Base-by-base conservation (phyloP, 2,329 filamentous ascomycete genomes). In the Onygenales sp. region DNA sequence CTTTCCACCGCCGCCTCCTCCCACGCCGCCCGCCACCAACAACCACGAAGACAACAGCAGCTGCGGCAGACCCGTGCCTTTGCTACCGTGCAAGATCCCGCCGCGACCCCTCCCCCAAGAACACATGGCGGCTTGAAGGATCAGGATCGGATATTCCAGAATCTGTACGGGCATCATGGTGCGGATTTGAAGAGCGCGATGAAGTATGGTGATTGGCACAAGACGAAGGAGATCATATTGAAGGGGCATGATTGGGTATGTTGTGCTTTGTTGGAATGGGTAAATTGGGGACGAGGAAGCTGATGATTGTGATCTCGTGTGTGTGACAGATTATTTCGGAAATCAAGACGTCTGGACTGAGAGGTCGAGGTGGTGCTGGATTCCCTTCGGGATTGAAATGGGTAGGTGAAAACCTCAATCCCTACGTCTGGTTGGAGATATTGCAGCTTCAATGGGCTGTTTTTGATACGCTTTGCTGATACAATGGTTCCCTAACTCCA, bases 301-400 rank as follows among this genome's bases (percentile, higher is more conserved):
- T 54, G 35, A 57, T 57, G 33, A 35, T 49, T 46, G 51, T 27
- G 21, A 27, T 27, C 21, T 27, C 21, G 21, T 27, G 21, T 27
- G 21, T 27, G 21, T 27, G 21, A 14, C 43, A 84, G 88, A 94
- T 98, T 72, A 97, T 98, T 67, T 86, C 86, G 62, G 93, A 98
- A 75, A 83, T 98, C 75, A 98, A 98, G 81, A 84, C 91, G 32
- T 98, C 93, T 10, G 93, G 93, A 65, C 83, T 98, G 59, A 84
- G 93, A 74, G 93, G 93, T 64, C 87, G 93, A 77, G 93, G 93
- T 74, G 93, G 93, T 75, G 93, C 93, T 73, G 93, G 93, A 67
- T 98, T 98, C 73, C 93, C 93, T 58, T 97, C 92, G 41, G 93
- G 93, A 59, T 78, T 98, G 79, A 98, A 98, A 91, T 98, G 93